Conservation (phyloP, 257 asterid species). For the Solanum pennellii region DNA sequence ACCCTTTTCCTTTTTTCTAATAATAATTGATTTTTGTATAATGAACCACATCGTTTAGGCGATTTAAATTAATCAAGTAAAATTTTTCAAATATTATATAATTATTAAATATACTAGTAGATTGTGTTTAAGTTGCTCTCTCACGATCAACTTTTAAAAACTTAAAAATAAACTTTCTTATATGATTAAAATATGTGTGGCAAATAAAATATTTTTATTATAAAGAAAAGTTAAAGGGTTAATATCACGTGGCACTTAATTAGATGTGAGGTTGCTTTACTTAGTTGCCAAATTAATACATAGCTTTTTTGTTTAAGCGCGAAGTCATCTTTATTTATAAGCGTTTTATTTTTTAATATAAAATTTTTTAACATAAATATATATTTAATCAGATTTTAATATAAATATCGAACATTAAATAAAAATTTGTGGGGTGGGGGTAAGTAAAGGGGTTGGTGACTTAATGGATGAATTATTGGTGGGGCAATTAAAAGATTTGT, state of each 20-base stretch:
- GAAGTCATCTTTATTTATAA: fast-evolving
- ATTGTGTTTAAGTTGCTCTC: background rate
- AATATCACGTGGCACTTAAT: background rate
- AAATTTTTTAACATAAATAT: fast-evolving
- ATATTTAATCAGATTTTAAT: no score
- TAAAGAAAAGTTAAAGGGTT: background rate
- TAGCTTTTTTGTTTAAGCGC: background rate
- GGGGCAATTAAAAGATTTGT: background rate
- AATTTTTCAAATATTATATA: background rate
- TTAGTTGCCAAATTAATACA: background rate
- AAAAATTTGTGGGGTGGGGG: fast-evolving
- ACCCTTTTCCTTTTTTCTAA: background rate
- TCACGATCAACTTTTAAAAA: background rate
- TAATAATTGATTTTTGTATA: background rate
- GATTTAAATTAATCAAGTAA: background rate
- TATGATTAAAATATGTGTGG: background rate
- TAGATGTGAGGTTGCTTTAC: background rate
- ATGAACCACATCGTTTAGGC: fast-evolving
- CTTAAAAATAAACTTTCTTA: background rate
- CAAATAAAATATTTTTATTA: background rate
- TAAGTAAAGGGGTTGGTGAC: background rate
- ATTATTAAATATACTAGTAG: no score
- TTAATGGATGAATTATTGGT: background rate
- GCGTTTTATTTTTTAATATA: fast-evolving
- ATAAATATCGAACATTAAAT: no score